A percentile compares a stretch with the other conserved stretches of the same genome.
These are phyloP conservation scores for Salicornia ramosissima DNA, from an alignment of 148 eudicot genomes.

Conservation along the genomic window DNA sequence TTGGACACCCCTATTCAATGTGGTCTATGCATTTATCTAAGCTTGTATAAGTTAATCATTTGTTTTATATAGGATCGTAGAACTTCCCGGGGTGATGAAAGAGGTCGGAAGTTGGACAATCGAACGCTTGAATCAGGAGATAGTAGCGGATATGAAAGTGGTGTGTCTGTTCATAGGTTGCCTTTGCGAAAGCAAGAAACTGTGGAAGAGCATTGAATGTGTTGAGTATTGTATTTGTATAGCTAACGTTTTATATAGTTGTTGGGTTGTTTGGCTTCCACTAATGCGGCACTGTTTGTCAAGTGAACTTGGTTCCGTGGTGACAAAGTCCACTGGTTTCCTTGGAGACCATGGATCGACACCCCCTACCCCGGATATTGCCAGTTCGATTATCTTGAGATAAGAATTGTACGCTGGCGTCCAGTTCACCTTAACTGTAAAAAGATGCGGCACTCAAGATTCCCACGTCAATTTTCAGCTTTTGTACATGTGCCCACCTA, in stretches of 20 bases:
- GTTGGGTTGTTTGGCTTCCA: background rate
- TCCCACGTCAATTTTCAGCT: background rate
- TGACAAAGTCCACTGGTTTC: too few relatives aligned
- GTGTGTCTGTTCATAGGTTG: conserved; percentile 39
- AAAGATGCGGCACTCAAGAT: too few relatives aligned
- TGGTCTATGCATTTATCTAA: too few relatives aligned
- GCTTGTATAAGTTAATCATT: too few relatives aligned
- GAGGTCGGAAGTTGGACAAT: conserved; percentile 42
- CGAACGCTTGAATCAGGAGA: conserved; percentile 61
- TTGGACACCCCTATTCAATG: too few relatives aligned
- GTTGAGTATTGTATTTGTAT: conserved; percentile 1
- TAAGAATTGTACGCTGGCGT: too few relatives aligned
- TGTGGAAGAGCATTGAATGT: conserved; percentile 30
- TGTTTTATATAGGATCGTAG: conserved; percentile 47
- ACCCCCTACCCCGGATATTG: too few relatives aligned
- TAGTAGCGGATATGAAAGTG: conserved; percentile 80
- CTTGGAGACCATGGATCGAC: too few relatives aligned
- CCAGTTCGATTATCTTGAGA: too few relatives aligned
- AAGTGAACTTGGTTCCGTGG: too few relatives aligned
- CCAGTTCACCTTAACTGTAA: too few relatives aligned
- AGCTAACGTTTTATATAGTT: background rate
- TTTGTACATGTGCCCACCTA: background rate
- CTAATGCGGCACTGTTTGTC: background rate
- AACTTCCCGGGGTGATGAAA: conserved; percentile 33
- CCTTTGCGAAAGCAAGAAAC: conserved; percentile 43